Conservation (phyloP, 2,329 filamentous ascomycete species). For the Penicillium sp. region DNA sequence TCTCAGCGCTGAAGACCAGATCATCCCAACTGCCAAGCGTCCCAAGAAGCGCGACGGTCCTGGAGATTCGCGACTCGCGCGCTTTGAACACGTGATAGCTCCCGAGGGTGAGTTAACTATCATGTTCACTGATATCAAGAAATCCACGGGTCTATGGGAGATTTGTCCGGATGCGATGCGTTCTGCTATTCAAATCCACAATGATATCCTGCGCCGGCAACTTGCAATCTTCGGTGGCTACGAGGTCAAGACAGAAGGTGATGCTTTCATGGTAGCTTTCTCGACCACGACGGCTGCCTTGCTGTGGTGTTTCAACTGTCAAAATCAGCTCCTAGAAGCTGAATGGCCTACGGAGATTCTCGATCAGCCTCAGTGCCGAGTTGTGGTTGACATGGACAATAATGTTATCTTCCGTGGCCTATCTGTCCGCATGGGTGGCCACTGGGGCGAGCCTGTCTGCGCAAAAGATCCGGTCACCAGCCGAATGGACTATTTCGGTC, state of each 20-base stretch:
- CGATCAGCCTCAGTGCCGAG: conserved; percentile 78
- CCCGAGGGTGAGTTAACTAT: conserved; percentile 88
- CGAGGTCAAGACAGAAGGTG: conserved; percentile 98
- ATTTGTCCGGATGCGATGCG: conserved; percentile 93
- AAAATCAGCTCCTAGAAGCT: conserved; percentile 81
- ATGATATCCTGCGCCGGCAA: conserved; percentile 92
- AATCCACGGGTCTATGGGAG: conserved; percentile 94
- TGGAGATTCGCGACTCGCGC: conserved; percentile 81
- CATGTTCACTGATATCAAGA: conserved; percentile 99
- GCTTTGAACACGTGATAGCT: conserved; percentile 87
- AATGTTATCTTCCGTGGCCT: conserved; percentile 90
- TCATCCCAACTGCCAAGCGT: conserved; percentile 62
- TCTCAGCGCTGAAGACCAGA: conserved; percentile 68
- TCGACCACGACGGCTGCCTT: conserved; percentile 91
- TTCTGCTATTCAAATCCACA: conserved; percentile 94
- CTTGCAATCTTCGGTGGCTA: conserved; percentile 92
- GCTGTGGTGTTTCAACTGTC: conserved; percentile 94
- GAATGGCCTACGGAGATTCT: conserved; percentile 92
- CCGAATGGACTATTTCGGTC: conserved; percentile 98
- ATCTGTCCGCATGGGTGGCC: conserved; percentile 95
- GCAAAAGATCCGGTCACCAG: conserved; percentile 94
- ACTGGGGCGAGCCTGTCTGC: conserved; percentile 91
- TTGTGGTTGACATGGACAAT: conserved; percentile 77
- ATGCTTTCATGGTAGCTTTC: conserved; percentile 99
- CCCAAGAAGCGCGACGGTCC: conserved; percentile 60